phyloP scores from a whole-genome alignment of 805 yeast genomes.

The Metschnikowia reukaufii region DNA sequence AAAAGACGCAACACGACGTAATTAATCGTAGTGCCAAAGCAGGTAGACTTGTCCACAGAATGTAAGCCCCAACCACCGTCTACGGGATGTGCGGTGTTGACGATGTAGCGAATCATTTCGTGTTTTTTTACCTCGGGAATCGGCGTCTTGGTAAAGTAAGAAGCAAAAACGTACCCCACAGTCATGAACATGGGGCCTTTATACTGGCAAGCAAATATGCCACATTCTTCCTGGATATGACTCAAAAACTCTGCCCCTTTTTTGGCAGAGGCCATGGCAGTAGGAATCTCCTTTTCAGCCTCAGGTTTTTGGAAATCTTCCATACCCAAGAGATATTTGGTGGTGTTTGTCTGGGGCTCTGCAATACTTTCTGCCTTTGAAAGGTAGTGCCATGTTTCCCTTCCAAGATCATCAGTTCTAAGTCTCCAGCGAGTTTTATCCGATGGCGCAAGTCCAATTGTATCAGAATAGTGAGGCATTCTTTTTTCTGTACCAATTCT shows the following conservation, averaged over 20 bases:
- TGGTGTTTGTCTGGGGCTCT: slow-evolving; percentile 55
- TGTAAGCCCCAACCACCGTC: slow-evolving; percentile 99
- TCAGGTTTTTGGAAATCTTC: slow-evolving; percentile 39
- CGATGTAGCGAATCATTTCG: slow-evolving; percentile 81
- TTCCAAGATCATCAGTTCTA: slow-evolving; percentile 66
- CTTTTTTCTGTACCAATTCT: not conserved
- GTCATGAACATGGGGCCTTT: slow-evolving; percentile 99
- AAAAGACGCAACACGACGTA: slow-evolving; percentile 78
- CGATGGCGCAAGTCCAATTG: slow-evolving; percentile 61
- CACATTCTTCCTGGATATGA: slow-evolving; percentile 69
- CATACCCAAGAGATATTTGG: slow-evolving; percentile 53
- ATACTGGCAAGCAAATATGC: slow-evolving; percentile 87
- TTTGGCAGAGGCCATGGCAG: slow-evolving; percentile 60
- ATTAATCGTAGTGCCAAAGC: slow-evolving; percentile 89
- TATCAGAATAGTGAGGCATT: slow-evolving; percentile 60
- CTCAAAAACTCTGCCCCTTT: slow-evolving; percentile 74
- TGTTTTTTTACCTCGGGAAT: slow-evolving; percentile 63
- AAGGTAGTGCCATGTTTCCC: slow-evolving; percentile 77
- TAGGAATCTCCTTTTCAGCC: slow-evolving; percentile 35
- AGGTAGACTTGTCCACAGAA: slow-evolving; percentile 87
- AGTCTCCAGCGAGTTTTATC: slow-evolving; percentile 78
- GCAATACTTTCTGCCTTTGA: slow-evolving; percentile 34
- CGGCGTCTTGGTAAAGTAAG: slow-evolving; percentile 64
- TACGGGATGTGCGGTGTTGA: slow-evolving; percentile 93
- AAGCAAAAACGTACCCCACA: slow-evolving; percentile 78